These are phyloP conservation scores for Paramecium octaurelia DNA, from an alignment of 73 alveolate genomes.

Conservation along the genomic window DNA sequence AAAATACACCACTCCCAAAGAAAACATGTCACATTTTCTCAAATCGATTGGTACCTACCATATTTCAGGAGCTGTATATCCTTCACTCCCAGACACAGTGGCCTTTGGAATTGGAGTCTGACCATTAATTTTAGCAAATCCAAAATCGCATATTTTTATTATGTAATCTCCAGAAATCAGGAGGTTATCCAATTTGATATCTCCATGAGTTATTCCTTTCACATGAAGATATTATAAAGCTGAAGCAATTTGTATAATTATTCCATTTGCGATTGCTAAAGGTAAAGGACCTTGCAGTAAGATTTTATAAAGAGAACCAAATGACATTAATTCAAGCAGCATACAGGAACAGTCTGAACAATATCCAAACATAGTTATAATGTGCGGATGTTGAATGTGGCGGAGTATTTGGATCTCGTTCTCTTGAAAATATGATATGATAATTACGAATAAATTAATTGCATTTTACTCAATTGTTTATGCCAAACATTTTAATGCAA, in stretches of 20 bases:
- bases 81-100: constrained; percentile 23
- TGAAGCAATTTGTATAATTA: neutral
- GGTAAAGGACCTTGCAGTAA: constrained; percentile 4
- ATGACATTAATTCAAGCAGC: neutral
- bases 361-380: neutral
- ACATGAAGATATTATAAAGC: constrained; percentile 2
- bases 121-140: constrained; percentile 38
- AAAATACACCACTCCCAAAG: neutral
- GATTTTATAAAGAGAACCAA: constrained; percentile 3
- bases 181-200: neutral
- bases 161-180: neutral
- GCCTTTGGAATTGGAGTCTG: neutral
- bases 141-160: constrained; percentile 6
- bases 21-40: constrained; percentile 5
- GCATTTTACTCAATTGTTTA: neutral
- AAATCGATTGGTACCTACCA: neutral
- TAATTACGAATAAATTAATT: constrained; percentile 4
- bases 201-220: constrained; percentile 30
- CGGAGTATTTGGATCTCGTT: constrained; percentile 32
- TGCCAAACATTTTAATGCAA: neutral
- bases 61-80: constrained; percentile 48
- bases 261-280: constrained; percentile 34
- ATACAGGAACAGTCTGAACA: constrained; percentile 19
- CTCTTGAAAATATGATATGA: neutral
- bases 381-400: constrained; percentile 5